Conservation (phyloP, 2,329 filamentous ascomycete species). For the Claviceps pazoutovae region DNA sequence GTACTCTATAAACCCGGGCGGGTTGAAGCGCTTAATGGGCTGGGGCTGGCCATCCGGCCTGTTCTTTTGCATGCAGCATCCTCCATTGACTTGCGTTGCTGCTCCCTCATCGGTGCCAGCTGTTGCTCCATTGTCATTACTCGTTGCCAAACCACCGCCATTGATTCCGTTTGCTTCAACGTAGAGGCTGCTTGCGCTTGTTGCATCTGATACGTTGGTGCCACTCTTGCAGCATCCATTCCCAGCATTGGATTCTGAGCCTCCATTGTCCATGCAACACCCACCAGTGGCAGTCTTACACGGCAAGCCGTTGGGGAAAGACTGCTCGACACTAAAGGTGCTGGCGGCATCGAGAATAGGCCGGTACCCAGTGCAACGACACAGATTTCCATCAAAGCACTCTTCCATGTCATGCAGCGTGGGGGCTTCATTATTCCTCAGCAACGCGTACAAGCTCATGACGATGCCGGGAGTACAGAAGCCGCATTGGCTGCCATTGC, state of each 20-base stretch:
- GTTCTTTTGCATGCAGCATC: conserved; percentile 55
- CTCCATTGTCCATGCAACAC: conserved; percentile 2
- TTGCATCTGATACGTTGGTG: conserved; percentile 11
- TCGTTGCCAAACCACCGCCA: too few species aligned
- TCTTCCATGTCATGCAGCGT: conserved; percentile 80
- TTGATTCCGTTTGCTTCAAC: not conserved
- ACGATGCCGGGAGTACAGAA: conserved; percentile 98
- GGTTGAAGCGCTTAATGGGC: conserved; percentile 57
- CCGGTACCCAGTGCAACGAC: conserved; percentile 87
- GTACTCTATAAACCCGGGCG: conserved; percentile 87
- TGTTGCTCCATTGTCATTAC: not conserved
- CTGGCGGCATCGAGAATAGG: conserved; percentile 90
- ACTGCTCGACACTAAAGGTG: conserved; percentile 55
- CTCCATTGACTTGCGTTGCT: conserved; percentile 16
- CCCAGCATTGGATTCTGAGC: not conserved
- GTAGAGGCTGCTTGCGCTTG: not conserved
- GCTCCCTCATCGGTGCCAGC: not conserved
- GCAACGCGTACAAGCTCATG: conserved; percentile 88
- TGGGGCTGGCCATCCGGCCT: conserved; percentile 36
- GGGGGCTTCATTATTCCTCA: conserved; percentile 70
- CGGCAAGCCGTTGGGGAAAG: conserved; percentile 14
- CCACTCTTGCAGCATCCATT: conserved; percentile 32
- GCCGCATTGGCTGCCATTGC: conserved; percentile 82
- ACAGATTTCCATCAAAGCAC: conserved; percentile 92
- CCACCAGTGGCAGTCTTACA: not conserved